Percentiles rank a stretch among this genome's conserved stretches.
Evolutionary conservation across 1,139 yeast species (phyloP).

Genomic region (Kodamaea fungicola): DNA sequence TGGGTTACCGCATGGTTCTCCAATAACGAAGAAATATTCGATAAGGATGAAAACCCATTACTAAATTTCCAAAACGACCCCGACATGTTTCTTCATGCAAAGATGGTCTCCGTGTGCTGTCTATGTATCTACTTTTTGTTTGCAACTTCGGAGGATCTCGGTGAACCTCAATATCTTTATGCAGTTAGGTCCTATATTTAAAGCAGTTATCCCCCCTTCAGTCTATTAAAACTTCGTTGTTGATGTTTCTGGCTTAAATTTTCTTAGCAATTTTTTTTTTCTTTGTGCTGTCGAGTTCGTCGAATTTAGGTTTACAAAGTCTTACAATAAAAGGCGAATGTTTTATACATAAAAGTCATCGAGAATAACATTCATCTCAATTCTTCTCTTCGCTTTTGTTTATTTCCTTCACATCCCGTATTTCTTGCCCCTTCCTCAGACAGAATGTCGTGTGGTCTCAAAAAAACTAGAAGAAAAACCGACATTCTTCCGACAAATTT

Average conservation of each 20-base stretch:
- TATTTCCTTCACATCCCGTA: too few relatives aligned
- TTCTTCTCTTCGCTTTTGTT: too few relatives aligned
- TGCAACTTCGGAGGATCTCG: too few relatives aligned
- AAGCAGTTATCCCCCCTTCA: not conserved
- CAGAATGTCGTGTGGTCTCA: too few relatives aligned
- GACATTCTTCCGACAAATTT: too few relatives aligned
- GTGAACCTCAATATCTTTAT: not conserved
- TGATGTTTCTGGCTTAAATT: conserved; percentile 1
- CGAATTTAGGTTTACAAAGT: not conserved
- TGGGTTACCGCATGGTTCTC: conserved; percentile 44
- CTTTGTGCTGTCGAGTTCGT: not conserved
- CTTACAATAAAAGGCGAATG: too few relatives aligned
- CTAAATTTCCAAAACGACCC: conserved; percentile 92
- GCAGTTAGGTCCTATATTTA: not conserved
- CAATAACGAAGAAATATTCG: conserved; percentile 70
- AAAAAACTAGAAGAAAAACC: too few relatives aligned
- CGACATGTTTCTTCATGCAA: conserved; percentile 45
- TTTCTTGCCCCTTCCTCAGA: too few relatives aligned
- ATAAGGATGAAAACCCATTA: conserved; percentile 73
- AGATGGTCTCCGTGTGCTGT: not conserved
- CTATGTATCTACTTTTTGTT: not conserved
- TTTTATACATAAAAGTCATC: too few relatives aligned
- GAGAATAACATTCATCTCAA: too few relatives aligned
- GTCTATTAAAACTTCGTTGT: not conserved
- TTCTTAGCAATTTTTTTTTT: not conserved